Base-by-base conservation (phyloP, 2,329 filamentous ascomycete species). In the Monilinia laxa region DNA sequence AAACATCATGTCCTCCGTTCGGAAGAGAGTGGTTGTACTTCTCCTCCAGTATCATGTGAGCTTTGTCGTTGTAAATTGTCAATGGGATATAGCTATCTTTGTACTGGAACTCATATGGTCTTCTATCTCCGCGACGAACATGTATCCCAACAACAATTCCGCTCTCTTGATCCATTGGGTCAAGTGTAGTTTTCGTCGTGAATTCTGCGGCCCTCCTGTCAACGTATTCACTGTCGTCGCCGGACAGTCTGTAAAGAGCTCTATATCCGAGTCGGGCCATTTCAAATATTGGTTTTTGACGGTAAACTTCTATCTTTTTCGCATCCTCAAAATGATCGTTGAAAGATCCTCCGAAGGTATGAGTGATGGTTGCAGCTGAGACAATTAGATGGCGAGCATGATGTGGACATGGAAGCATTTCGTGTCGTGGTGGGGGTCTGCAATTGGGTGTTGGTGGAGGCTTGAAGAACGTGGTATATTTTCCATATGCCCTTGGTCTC, bases 391-490 rank as follows among this genome's bases (percentile, higher is more conserved):
- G 92, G 18, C 83, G 85, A 6, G 91, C 90, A 67, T 86, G 87
- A 65, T 87, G 88, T 1, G 92, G 92, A 74, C 91, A 96, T 1
- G 93, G 92, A 0, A 95, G 80, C 76, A 92, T 90, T 72, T 93
- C 86, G 65, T 90, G 86, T 35, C 84, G 81, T n/a, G 90, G 88
- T 16, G 92, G 91, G 23, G 89, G 86, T 10, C 84, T 82, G 76
- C 92, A 96, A 31, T 80, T 77, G 1, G 89, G 87, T 2, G 82
- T 71, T 0, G 90, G 88, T 1, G 89, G 89, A 3, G 85, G 79
- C 56, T 85, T 80, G 77, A 96, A 96, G 73, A 91, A 92, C 62
- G 86, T 83, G 0, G 83, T 83, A 74, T 91, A 96, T 62, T 83
- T 82, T 12, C 92, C 92, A 73, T 95, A 95, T 1, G 90, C 88